These are phyloP conservation scores for Babesia sp. DNA, from an alignment of 169 alveolate genomes.

Conservation along the genomic window DNA sequence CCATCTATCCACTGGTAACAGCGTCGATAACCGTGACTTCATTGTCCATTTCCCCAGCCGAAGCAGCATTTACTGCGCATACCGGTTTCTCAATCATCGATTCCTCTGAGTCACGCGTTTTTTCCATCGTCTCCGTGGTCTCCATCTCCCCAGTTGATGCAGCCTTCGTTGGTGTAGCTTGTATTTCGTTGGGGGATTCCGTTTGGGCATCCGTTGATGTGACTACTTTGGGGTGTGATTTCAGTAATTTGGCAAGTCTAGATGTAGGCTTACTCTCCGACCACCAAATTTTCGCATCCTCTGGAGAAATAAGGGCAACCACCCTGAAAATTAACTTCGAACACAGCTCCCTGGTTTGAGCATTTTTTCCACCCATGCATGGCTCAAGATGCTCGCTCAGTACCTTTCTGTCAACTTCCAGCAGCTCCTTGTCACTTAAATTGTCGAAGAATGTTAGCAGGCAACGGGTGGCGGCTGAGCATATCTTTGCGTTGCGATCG, in stretches of 20 bases:
- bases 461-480: background rate
- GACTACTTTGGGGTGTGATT: background rate
- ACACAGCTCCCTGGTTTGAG: background rate
- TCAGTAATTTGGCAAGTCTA: background rate
- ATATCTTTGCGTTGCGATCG: slow-evolving; percentile 22
- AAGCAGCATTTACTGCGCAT: background rate
- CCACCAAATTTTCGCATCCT: background rate
- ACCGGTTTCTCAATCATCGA: background rate
- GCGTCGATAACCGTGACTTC: too few relatives aligned
- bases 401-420: background rate
- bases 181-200: too few relatives aligned
- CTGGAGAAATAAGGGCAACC: background rate
- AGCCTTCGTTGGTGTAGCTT: too few relatives aligned
- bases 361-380: background rate
- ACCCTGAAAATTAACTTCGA: background rate
- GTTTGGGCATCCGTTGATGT: too few relatives aligned
- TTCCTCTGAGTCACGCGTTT: background rate
- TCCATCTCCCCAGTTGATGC: background rate
- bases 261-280: background rate
- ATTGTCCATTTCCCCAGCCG: background rate
- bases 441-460: background rate
- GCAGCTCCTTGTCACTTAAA: background rate
- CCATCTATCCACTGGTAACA: too few relatives aligned
- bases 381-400: background rate
- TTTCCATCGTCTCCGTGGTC: background rate